phyloP scores from a whole-genome alignment of 2,329 filamentous ascomycete species.

The Pezicula radicicola region DNA sequence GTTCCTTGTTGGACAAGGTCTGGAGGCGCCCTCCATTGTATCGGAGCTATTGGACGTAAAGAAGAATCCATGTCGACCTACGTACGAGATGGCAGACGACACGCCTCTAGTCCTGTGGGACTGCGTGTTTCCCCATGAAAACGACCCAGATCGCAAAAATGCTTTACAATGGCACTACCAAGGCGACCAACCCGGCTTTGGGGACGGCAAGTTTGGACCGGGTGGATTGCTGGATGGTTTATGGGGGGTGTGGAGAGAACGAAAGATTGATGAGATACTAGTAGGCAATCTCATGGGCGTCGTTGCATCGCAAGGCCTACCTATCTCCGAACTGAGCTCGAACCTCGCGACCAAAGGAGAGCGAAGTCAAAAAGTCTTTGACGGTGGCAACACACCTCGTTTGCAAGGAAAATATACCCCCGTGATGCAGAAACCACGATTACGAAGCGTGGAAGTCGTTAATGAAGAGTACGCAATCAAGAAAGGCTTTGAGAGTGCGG shows the following conservation, averaged over 20 bases:
- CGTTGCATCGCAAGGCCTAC: constrained; percentile 38
- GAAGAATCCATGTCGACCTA: constrained; percentile 71
- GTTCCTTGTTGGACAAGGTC: constrained; percentile 88
- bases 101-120: constrained; percentile 93
- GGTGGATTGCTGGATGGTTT: constrained; percentile 68
- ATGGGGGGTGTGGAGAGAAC: constrained; percentile 80
- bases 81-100: constrained; percentile 89
- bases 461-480: constrained; percentile 61
- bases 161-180: constrained; percentile 75
- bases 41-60: constrained; percentile 70
- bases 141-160: constrained; percentile 45
- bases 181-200: constrained; percentile 59
- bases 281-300: constrained; percentile 70
- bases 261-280: constrained; percentile 88
- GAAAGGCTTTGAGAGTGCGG: constrained; percentile 53
- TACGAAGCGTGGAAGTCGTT: constrained; percentile 49
- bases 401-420: constrained; percentile 52
- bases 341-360: constrained; percentile 13
- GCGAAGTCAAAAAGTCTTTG: constrained; percentile 40
- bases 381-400: constrained; percentile 51
- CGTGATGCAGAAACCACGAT: constrained; percentile 46
- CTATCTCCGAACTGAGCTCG: background rate
- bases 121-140: constrained; percentile 73
- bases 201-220: constrained; percentile 59
- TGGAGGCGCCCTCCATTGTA: constrained; percentile 74